These are phyloP conservation scores for Crithidia bombi DNA, from an alignment of 208 protist genomes.

Conservation along the genomic window DNA sequence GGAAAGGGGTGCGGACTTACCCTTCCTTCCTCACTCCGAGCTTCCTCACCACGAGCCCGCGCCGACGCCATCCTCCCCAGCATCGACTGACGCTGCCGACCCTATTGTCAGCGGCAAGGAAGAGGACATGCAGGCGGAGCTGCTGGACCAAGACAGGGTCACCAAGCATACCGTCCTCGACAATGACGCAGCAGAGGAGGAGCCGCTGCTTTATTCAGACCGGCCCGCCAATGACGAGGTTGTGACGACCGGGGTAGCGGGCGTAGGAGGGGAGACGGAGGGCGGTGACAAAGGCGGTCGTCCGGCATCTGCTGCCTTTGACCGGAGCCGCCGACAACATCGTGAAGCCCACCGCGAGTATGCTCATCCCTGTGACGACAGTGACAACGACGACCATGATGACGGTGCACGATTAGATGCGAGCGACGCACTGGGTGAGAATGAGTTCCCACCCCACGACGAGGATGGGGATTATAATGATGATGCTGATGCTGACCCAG, in stretches of 20 bases:
- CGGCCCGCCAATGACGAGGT: background rate
- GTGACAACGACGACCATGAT: background rate
- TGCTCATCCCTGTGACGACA: too few relatives aligned
- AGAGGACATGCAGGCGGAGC: background rate
- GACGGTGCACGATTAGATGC: background rate
- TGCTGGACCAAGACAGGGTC: background rate
- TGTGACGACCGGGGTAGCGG: background rate
- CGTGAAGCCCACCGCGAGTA: too few relatives aligned
- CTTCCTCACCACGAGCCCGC: too few relatives aligned
- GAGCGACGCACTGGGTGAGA: too few relatives aligned
- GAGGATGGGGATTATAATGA: too few relatives aligned
- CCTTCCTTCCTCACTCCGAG: background rate
- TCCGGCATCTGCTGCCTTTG: background rate
- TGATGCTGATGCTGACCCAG: too few relatives aligned
- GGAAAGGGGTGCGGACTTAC: too few relatives aligned
- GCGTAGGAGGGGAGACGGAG: background rate
- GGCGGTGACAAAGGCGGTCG: background rate
- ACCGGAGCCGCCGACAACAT: background rate
- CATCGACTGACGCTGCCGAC: background rate
- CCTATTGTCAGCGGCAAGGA: background rate
- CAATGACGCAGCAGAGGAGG: too few relatives aligned
- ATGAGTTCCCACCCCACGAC: too few relatives aligned
- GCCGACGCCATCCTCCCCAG: background rate
- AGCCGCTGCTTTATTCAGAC: background rate
- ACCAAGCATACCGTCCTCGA: background rate